Conservation (phyloP, 208 protist genomes). For the Crithidia acanthocephali region DNA sequence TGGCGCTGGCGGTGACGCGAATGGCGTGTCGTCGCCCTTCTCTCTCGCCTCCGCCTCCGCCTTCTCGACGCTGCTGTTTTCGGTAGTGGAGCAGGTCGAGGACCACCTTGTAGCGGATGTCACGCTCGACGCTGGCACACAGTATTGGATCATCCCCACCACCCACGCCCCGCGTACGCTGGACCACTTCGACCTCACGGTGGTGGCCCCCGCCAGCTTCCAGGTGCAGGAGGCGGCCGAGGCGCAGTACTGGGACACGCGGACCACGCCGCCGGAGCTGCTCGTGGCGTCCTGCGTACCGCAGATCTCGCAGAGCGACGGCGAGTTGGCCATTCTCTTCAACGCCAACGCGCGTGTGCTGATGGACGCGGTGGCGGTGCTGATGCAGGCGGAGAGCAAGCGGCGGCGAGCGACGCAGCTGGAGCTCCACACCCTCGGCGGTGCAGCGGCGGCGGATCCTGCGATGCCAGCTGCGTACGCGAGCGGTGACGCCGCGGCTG, state of each 20-base stretch:
- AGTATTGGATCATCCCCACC: conserved; percentile 88
- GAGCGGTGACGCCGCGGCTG: no score
- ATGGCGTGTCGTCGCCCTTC: not conserved
- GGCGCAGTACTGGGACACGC: conserved; percentile 59
- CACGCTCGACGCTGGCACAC: conserved; percentile 46
- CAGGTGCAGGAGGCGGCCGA: conserved; percentile 53
- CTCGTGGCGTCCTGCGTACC: conserved; percentile 2
- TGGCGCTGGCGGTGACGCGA: not conserved
- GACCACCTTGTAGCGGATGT: conserved; percentile 73
- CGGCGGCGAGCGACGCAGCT: not conserved
- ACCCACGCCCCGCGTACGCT: conserved; percentile 49
- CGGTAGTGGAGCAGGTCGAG: conserved; percentile 48
- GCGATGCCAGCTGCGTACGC: no score
- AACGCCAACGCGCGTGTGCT: conserved; percentile 12
- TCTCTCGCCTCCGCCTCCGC: not conserved
- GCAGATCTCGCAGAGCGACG: conserved; percentile 17
- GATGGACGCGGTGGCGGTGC: conserved; percentile 10
- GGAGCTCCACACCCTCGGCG: not conserved
- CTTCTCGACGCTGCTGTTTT: conserved; percentile 34
- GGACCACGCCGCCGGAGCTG: conserved; percentile 32
- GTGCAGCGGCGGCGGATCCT: not conserved
- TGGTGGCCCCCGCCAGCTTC: conserved; percentile 60
- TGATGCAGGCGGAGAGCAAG: conserved; percentile 6
- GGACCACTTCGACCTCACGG: conserved; percentile 60
- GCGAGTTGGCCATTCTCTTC: conserved; percentile 31